Conservation (phyloP, 345 rosid genomes). For the Corchorus olitorius region DNA sequence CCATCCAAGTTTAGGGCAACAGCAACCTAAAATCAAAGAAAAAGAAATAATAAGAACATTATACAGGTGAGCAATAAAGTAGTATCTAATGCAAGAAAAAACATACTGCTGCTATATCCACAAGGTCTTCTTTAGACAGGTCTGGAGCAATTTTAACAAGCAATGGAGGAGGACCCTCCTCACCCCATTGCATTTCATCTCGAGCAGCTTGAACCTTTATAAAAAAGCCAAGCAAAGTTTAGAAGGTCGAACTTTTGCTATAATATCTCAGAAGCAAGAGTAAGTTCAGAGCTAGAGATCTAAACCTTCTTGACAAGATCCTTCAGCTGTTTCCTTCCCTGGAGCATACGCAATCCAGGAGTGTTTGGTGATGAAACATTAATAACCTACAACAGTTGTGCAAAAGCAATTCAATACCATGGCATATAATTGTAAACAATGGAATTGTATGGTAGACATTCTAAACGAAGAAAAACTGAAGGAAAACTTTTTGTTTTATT, state of each 20-base stretch:
- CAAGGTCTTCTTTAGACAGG: conserved; percentile 90
- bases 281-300: conserved; percentile 3
- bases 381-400: conserved; percentile 57
- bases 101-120: conserved; percentile 95
- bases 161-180: conserved; percentile 97
- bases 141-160: conserved; percentile 98
- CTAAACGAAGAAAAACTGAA: neutral
- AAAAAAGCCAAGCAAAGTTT: conserved; percentile 19
- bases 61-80: conserved; percentile 3
- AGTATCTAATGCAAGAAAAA: conserved; percentile 10
- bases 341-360: conserved; percentile 92
- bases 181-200: conserved; percentile 99
- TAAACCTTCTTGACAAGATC: conserved; percentile 90
- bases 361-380: conserved; percentile 99
- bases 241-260: conserved; percentile 9
- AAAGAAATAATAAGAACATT: conserved; percentile 34
- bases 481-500: neutral
- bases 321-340: conserved; percentile 94
- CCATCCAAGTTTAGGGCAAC: conserved; percentile 96
- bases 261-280: neutral
- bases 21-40: conserved; percentile 70
- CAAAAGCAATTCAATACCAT: neutral
- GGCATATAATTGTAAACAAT: neutral
- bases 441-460: neutral
- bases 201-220: conserved; percentile 94